Base-by-base conservation (phyloP, 345 rosid species). In the Brassica nigra region DNA sequence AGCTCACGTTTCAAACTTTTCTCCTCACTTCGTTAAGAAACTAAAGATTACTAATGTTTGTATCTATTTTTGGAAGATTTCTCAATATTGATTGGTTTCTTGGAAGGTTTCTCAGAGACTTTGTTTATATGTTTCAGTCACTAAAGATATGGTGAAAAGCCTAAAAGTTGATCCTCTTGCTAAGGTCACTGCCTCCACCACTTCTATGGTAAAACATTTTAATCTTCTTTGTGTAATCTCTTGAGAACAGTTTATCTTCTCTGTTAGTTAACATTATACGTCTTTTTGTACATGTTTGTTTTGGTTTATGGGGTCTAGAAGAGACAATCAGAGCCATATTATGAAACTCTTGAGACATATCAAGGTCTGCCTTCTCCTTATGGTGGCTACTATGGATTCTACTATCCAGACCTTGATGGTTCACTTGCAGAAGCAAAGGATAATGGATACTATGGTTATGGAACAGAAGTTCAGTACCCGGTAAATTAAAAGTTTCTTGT, bases 371-470 rank as follows among this genome's bases (percentile, higher is more conserved):
- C 86, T 70, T 82, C 85, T 80, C 82, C 79, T 76, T 52, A 78
- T 15, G 79, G 77, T 54, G 70, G 78, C 72, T 77, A 77, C 80
- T 82, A 78, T 55, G 87, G 89, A 58, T 83, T 82, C 68, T 82
- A 78, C 65, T 83, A 85, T 82, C 84, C 91, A 76, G 86, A 88
- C 68, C 80, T 62, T 84, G 84, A 84, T 72, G 86, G 73, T 75
- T 68, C 85, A 18, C 62, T 57, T 66, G 81, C 80, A 70, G 82
- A 84, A 68, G 59, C 66, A 8, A 70, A 84, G 16, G 84, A 81
- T 68, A 78, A 79, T 39, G 81, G 82, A 66, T 85, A 84, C 80
- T 86, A 84, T 33, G 73, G 81, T 33, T 85, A 88, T 82, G 87
- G 84, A 34, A 66, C 81, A 30, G 88, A 83, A 16, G 70, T 65